Conservation (phyloP, 148 eudicot species). For the Oxyria digyna region DNA sequence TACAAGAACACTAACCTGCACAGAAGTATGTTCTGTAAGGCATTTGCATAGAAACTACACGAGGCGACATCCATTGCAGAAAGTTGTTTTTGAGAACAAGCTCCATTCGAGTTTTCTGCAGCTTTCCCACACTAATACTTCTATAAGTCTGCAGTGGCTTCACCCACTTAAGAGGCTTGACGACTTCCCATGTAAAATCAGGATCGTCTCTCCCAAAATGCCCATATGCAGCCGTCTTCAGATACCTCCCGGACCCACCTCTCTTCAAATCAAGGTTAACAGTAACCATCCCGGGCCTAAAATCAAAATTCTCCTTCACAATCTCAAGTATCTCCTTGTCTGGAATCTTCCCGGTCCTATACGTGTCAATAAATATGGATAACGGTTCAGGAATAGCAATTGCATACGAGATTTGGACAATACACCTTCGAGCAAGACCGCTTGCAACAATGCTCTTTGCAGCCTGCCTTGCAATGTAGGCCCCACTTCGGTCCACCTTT, state of each 20-base stretch:
- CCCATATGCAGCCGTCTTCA: constrained; percentile 43
- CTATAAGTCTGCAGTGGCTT: constrained; percentile 20
- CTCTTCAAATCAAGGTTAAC: constrained; percentile 29
- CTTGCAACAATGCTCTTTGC: constrained; percentile 44
- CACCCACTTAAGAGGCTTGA: constrained; percentile 44
- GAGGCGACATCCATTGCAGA: not conserved
- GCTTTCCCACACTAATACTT: not conserved
- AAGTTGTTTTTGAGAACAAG: not conserved
- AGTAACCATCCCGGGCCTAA: constrained; percentile 44
- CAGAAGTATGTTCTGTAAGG: constrained; percentile 1
- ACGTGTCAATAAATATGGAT: constrained; percentile 40
- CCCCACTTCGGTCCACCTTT: constrained; percentile 44
- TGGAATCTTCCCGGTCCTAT: constrained; percentile 31
- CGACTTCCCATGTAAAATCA: constrained; percentile 42
- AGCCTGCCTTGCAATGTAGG: constrained; percentile 38
- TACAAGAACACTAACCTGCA: not conserved
- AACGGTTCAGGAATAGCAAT: constrained; percentile 40
- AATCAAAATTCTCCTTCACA: constrained; percentile 42
- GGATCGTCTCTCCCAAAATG: constrained; percentile 39
- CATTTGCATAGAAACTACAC: not conserved
- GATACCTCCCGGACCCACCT: constrained; percentile 31
- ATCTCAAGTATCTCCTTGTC: constrained; percentile 37
- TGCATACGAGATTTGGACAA: constrained; percentile 40
- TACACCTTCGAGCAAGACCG: constrained; percentile 44
- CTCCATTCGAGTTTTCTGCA: constrained; percentile 4